Conservation (phyloP, 2,329 filamentous ascomycete species). For the Reticulascus tulasneorum region DNA sequence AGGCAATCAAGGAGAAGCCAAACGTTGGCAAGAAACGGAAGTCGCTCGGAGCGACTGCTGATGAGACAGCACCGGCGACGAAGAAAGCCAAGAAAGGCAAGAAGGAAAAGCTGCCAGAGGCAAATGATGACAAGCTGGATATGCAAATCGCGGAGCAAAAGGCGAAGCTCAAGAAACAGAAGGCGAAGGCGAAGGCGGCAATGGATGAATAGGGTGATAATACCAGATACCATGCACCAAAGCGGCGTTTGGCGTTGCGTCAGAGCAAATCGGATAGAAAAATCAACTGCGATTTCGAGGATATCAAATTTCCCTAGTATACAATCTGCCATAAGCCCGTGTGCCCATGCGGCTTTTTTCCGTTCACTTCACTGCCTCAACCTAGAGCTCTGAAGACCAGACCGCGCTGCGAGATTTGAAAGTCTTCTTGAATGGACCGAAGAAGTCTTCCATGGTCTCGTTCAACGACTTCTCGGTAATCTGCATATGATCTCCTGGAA, state of each 20-base stretch:
- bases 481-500: conserved; percentile 79
- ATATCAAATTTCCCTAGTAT: conserved; percentile 10
- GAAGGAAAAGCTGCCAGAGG: conserved; percentile 27
- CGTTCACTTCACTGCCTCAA: neutral
- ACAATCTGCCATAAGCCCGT: conserved; percentile 9
- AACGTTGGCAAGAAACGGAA: conserved; percentile 65
- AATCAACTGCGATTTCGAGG: conserved; percentile 5
- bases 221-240: conserved; percentile 15
- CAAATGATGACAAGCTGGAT: conserved; percentile 50
- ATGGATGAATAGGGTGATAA: conserved; percentile 34
- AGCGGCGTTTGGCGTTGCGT: conserved; percentile 16
- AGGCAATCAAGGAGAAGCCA: conserved; percentile 44
- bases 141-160: conserved; percentile 59
- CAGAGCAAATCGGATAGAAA: conserved; percentile 10
- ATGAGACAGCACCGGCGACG: conserved; percentile 30
- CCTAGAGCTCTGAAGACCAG: conserved; percentile 32
- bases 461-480: conserved; percentile 63
- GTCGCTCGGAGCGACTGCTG: conserved; percentile 30
- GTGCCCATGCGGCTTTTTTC: neutral
- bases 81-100: conserved; percentile 34
- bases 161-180: conserved; percentile 54
- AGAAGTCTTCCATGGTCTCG: conserved; percentile 63
- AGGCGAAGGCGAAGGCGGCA: conserved; percentile 51
- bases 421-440: conserved; percentile 47
- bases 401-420: conserved; percentile 21